phyloP scores from a whole-genome alignment of 768 basidiomycete genomes.

The Lactarius quietus region DNA sequence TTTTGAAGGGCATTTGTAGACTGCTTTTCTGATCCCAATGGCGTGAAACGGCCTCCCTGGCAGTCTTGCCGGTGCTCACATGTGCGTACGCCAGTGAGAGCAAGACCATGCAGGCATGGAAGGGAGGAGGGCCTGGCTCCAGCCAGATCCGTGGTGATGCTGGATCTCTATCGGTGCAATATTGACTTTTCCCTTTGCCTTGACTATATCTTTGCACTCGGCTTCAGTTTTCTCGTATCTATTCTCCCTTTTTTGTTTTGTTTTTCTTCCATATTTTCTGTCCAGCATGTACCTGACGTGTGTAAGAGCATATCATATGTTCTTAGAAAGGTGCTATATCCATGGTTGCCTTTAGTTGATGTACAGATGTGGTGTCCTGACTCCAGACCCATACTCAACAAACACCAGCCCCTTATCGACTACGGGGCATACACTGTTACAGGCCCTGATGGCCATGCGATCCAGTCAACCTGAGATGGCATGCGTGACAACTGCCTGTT shows the following conservation, averaged over 20 bases:
- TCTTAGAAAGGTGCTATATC: conserved; percentile 12
- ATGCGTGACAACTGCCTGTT: too few relatives aligned
- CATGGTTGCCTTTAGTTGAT: too few relatives aligned
- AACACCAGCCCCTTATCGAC: too few relatives aligned
- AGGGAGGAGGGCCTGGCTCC: conserved; percentile 12
- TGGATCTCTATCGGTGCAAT: conserved; percentile 14
- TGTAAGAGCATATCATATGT: conserved; percentile 21
- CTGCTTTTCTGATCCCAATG: conserved; percentile 14
- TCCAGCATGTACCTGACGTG: conserved; percentile 11
- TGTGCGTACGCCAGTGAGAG: conserved; percentile 26
- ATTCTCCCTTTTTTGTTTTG: conserved; percentile 5
- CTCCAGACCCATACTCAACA: too few relatives aligned
- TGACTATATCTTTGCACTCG: conserved; percentile 19
- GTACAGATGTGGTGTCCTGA: too few relatives aligned
- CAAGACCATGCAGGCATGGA: conserved; percentile 25
- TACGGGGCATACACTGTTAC: too few relatives aligned
- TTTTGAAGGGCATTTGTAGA: conserved; percentile 23
- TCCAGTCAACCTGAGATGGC: too few relatives aligned
- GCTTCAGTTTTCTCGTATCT: conserved; percentile 17
- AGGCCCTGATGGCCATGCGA: too few relatives aligned
- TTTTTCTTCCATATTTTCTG: conserved; percentile 22
- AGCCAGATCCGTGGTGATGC: conserved; percentile 19
- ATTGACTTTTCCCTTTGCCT: conserved; percentile 15
- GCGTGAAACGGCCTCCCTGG: conserved; percentile 4
- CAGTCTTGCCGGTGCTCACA: conserved; percentile 19